Evolutionary conservation across 1,139 yeast genomes (phyloP).

Genomic region (Pneumocystis sp.): DNA sequence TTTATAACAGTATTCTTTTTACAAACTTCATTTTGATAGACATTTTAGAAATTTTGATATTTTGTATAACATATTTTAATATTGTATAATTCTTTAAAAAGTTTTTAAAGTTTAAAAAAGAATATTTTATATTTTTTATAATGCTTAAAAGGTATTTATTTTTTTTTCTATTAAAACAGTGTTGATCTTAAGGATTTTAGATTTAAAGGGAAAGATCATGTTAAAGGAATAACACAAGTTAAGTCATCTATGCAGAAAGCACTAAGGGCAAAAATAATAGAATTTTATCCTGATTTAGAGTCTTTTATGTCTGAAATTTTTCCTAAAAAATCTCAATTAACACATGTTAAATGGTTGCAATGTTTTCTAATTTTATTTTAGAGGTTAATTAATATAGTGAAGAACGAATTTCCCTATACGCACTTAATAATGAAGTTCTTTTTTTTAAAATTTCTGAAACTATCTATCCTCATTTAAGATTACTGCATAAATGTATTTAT

Average conservation of each 20-base stretch:
- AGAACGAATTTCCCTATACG: constrained; percentile 68
- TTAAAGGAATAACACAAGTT: constrained; percentile 79
- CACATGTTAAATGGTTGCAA: constrained; percentile 50
- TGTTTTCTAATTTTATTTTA: too few species aligned
- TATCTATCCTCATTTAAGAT: constrained; percentile 56
- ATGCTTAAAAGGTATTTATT: neutral
- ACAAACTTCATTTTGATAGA: too few species aligned
- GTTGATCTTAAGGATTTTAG: constrained; percentile 2
- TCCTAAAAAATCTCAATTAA: constrained; percentile 83
- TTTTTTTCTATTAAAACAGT: neutral
- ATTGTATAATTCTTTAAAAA: neutral
- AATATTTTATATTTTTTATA: neutral
- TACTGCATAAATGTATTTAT: constrained; percentile 52
- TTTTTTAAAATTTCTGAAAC: constrained; percentile 75
- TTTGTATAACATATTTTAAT: neutral
- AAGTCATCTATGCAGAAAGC: constrained; percentile 87
- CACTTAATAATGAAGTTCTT: constrained; percentile 58
- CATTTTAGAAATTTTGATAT: too few species aligned
- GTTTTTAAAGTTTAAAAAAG: neutral
- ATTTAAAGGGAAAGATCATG: constrained; percentile 56
- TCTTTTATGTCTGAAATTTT: constrained; percentile 62
- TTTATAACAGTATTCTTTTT: too few species aligned
- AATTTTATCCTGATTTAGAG: constrained; percentile 59
- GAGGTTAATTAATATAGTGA: constrained; percentile 27
- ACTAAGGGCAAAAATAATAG: constrained; percentile 54